Conservation (phyloP, 305 asterid genomes). For the Plantago lanceolata region DNA sequence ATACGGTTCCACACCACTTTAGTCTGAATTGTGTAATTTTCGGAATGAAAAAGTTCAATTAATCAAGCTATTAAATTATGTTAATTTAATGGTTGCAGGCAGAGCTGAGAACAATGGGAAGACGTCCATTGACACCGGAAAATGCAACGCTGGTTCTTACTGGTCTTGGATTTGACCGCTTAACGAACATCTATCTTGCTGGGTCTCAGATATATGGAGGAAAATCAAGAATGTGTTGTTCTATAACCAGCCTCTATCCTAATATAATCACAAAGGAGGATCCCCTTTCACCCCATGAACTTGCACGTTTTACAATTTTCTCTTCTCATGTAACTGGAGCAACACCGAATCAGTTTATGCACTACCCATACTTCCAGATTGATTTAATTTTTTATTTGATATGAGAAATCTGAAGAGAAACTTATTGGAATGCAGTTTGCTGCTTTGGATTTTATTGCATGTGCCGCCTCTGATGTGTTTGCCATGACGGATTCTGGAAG, state of each 20-base stretch:
- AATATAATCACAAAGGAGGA: conserved; percentile 74
- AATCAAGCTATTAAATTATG: neutral
- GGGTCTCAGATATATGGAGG: conserved; percentile 83
- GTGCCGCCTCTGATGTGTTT: conserved; percentile 83
- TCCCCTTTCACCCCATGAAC: conserved; percentile 72
- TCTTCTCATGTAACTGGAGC: conserved; percentile 67
- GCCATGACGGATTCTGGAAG: conserved; percentile 93
- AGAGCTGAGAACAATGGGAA: conserved; percentile 73
- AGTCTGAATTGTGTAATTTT: neutral
- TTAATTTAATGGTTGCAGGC: conserved; percentile 29
- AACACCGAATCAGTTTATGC: neutral
- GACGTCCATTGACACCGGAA: conserved; percentile 91
- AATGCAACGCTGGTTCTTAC: conserved; percentile 86
- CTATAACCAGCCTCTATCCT: conserved; percentile 60
- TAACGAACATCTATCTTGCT: conserved; percentile 75
- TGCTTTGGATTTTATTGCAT: conserved; percentile 81
- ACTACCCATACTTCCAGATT: neutral
- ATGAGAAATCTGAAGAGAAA: neutral
- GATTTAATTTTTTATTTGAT: too few relatives aligned
- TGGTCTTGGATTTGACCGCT: conserved; percentile 61
- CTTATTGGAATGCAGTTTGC: conserved; percentile 58
- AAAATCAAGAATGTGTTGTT: conserved; percentile 58
- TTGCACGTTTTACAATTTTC: conserved; percentile 68
- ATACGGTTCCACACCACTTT: conserved; percentile 25
- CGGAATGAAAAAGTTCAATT: neutral